These are phyloP conservation scores for Gigaspora rosea DNA, from an alignment of 192 early-diverging fungal genomes.

Conservation along the genomic window DNA sequence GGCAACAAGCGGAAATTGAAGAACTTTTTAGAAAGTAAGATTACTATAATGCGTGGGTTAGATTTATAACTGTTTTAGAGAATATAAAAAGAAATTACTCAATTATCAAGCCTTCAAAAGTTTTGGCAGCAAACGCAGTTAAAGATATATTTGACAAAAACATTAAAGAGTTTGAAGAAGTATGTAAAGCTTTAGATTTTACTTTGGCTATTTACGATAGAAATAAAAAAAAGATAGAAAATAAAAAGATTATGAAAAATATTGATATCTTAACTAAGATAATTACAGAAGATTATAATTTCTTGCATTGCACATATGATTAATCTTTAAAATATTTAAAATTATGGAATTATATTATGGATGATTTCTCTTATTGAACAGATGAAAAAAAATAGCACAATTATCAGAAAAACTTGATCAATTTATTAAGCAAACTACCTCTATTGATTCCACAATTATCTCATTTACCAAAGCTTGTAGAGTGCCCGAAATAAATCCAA, in stretches of 20 bases:
- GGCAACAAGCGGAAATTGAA: not conserved
- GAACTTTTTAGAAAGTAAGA: too few species aligned
- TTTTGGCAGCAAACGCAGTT: not conserved
- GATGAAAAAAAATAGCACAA: not conserved
- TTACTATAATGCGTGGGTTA: not conserved
- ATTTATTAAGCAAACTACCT: not conserved
- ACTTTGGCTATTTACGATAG: not conserved
- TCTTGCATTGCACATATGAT: not conserved
- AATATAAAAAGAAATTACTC: conserved; percentile 10
- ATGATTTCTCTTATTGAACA: not conserved
- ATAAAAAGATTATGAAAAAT: not conserved
- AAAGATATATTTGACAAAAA: not conserved
- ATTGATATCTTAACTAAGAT: not conserved
- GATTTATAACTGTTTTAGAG: not conserved
- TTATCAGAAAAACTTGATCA: not conserved
- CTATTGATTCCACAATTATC: too few species aligned
- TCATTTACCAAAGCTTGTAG: too few species aligned
- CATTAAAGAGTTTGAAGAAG: not conserved
- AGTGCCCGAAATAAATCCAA: too few species aligned
- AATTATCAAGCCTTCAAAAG: not conserved
- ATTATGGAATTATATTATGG: not conserved
- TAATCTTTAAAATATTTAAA: not conserved
- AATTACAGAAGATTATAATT: not conserved
- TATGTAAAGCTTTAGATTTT: not conserved
- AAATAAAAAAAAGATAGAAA: not conserved